phyloP scores from a whole-genome alignment of 2,329 filamentous ascomycete genomes.

The Aspergillus aculeatus region DNA sequence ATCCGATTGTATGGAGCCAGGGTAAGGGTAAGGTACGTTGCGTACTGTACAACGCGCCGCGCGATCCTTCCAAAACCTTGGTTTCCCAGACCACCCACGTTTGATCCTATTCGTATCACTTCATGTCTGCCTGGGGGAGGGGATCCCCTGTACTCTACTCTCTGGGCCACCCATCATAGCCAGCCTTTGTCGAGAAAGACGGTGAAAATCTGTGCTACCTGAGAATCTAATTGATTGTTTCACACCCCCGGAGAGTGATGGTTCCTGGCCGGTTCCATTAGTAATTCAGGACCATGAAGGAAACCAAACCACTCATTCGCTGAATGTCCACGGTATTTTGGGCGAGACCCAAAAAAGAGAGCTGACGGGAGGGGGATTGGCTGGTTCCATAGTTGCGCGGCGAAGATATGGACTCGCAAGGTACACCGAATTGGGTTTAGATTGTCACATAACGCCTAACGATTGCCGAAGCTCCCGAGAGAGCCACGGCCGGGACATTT shows the following conservation, averaged over 20 bases:
- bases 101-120: background rate
- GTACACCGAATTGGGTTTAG: slow-evolving; percentile 28
- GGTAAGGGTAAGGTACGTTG: background rate
- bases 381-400: background rate
- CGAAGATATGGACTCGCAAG: slow-evolving; percentile 25
- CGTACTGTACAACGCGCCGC: background rate
- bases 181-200: background rate
- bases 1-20: background rate
- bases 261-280: background rate
- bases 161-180: background rate
- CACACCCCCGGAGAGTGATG: background rate
- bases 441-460: background rate
- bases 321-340: background rate
- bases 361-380: background rate
- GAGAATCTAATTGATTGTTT: background rate
- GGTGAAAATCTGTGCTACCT: background rate
- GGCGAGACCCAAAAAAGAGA: slow-evolving; percentile 3
- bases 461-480: slow-evolving; percentile 3
- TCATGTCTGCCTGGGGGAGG: background rate
- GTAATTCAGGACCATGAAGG: background rate
- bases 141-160: no score
- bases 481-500: background rate
- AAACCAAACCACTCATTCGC: slow-evolving; percentile 6
- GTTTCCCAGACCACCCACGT: background rate
- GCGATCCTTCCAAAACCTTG: background rate